A percentile compares a stretch with the other conserved stretches of the same genome.
Conservation (phyloP, 2,329 filamentous ascomycete species). For the Cytospora piceicola region DNA sequence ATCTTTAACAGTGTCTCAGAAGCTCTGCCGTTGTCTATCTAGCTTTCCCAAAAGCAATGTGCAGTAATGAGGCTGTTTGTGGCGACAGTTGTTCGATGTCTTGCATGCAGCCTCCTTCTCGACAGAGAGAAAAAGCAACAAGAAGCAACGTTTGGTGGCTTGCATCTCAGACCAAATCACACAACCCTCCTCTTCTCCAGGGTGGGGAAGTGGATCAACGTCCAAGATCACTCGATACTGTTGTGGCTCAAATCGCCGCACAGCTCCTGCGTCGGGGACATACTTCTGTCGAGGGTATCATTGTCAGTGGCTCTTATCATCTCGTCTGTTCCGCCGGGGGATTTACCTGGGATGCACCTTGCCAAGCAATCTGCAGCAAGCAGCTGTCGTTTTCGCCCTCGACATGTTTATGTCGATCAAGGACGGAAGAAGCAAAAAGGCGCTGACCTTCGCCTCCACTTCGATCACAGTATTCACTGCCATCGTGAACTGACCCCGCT, state of each 20-base stretch:
- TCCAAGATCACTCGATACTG: background rate
- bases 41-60: background rate
- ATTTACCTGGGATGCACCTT: background rate
- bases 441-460: background rate
- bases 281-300: background rate
- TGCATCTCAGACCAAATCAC: background rate
- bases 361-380: background rate
- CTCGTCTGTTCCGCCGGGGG: background rate
- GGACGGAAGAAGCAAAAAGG: background rate
- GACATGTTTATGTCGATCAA: background rate
- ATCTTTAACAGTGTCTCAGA: conserved; percentile 2
- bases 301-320: background rate
- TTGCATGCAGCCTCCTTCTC: background rate
- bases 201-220: background rate
- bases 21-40: background rate
- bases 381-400: background rate
- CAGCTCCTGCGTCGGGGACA: background rate
- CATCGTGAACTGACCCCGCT: background rate
- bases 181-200: background rate
- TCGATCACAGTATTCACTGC: background rate
- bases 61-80: background rate
- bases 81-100: conserved; percentile 2
- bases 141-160: conserved; percentile 9
- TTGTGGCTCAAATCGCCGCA: background rate
- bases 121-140: background rate